phyloP scores from a whole-genome alignment of 1,284 basidiomycete species.

The Tylopilus sp. region DNA sequence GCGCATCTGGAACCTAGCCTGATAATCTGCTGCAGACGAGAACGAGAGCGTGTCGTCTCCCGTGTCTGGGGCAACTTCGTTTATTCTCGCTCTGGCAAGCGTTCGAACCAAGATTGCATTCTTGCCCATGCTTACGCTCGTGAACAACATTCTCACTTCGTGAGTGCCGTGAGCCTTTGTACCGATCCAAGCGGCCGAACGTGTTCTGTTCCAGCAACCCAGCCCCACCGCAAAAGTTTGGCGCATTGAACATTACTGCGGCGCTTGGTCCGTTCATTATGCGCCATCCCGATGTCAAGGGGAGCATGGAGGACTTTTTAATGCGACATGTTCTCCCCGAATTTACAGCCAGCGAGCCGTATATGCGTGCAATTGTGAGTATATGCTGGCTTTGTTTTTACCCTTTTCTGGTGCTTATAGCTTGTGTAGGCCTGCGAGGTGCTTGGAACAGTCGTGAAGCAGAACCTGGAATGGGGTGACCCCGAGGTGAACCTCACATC shows the following conservation, averaged over 20 bases:
- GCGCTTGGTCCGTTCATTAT: slow-evolving; percentile 73
- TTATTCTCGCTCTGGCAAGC: slow-evolving; percentile 70
- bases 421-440: slow-evolving; percentile 67
- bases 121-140: slow-evolving; percentile 70
- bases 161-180: slow-evolving; percentile 35
- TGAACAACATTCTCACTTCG: slow-evolving; percentile 66
- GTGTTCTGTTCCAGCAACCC: slow-evolving; percentile 40
- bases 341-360: slow-evolving; percentile 59
- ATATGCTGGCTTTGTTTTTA: background rate
- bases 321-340: slow-evolving; percentile 68
- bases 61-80: slow-evolving; percentile 69
- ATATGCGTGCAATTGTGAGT: slow-evolving; percentile 69
- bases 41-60: slow-evolving; percentile 74
- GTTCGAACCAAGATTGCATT: slow-evolving; percentile 76
- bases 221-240: slow-evolving; percentile 64
- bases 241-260: slow-evolving; percentile 76
- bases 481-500: slow-evolving; percentile 47
- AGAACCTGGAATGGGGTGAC: slow-evolving; percentile 60
- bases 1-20: background rate
- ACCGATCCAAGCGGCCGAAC: background rate
- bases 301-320: slow-evolving; percentile 73
- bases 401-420: slow-evolving; percentile 1
- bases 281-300: slow-evolving; percentile 72
- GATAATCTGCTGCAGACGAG: slow-evolving; percentile 50
- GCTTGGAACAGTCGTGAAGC: slow-evolving; percentile 65